A percentile compares a stretch with the other conserved stretches of the same genome.
These are phyloP conservation scores for Debaryomyces singareniensis DNA, from an alignment of 1,139 yeast genomes.

Conservation along the genomic window DNA sequence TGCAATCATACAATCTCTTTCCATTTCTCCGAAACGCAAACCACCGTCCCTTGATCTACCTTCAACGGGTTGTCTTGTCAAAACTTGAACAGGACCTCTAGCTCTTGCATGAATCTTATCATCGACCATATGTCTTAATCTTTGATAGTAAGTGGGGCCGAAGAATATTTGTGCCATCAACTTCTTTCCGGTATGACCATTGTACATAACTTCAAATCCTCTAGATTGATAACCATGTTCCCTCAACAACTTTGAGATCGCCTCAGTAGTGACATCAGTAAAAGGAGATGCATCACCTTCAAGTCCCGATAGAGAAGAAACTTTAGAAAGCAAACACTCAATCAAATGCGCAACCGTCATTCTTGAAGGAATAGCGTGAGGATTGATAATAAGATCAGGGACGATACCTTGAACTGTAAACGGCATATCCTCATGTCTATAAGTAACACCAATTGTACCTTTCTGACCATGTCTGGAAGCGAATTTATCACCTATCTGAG, in stretches of 20 bases:
- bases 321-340: constrained; percentile 94
- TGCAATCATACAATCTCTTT: constrained; percentile 99
- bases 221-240: constrained; percentile 97
- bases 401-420: constrained; percentile 94
- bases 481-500: constrained; percentile 98
- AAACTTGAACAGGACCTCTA: constrained; percentile 96
- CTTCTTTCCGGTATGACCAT: constrained; percentile 98
- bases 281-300: constrained; percentile 99
- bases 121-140: constrained; percentile 98
- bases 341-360: constrained; percentile 99
- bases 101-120: constrained; percentile 99
- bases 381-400: constrained; percentile 95
- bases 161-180: constrained; percentile 97
- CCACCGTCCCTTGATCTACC: constrained; percentile 99
- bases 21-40: constrained; percentile 99
- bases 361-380: constrained; percentile 99
- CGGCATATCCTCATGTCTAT: constrained; percentile 98
- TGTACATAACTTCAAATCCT: constrained; percentile 97
- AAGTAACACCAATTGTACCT: constrained; percentile 99
- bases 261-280: constrained; percentile 97
- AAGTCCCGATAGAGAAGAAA: constrained; percentile 87
- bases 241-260: constrained; percentile 82
- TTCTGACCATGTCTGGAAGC: constrained; percentile 99
- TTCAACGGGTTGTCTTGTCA: constrained; percentile 98
- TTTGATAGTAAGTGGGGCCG: constrained; percentile 98